phyloP scores from a whole-genome alignment of 345 rosid genomes.

The Murraya koenigii region DNA sequence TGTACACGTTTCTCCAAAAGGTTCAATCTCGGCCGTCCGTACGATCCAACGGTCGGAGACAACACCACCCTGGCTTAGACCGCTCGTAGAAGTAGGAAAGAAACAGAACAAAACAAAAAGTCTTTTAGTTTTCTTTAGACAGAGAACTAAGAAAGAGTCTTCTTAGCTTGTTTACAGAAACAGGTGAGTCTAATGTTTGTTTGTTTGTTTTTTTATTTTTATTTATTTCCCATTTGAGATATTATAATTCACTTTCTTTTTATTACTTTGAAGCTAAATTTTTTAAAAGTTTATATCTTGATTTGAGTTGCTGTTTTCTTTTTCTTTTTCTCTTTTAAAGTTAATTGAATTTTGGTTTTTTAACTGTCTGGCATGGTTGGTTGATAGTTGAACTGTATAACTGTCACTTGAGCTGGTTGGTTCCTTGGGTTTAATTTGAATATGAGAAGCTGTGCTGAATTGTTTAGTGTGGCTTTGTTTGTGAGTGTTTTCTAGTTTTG shows the following conservation, averaged over 20 bases:
- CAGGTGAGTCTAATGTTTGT: background rate
- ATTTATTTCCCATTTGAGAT: background rate
- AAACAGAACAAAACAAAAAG: constrained; percentile 15
- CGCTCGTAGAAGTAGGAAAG: constrained; percentile 37
- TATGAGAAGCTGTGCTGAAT: constrained; percentile 5
- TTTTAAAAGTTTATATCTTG: background rate
- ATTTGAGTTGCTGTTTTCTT: background rate
- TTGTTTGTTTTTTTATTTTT: too few relatives aligned
- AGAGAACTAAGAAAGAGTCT: background rate
- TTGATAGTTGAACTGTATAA: constrained; percentile 27
- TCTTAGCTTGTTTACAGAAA: background rate
- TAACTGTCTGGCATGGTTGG: background rate
- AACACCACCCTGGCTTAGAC: constrained; percentile 34
- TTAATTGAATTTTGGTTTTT: too few relatives aligned
- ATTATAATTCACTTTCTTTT: constrained; percentile 2
- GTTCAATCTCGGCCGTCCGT: constrained; percentile 42
- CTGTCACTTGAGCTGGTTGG: constrained; percentile 22
- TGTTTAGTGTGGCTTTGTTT: constrained; percentile 1
- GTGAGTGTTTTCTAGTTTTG: constrained; percentile 20
- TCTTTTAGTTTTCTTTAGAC: background rate
- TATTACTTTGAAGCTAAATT: background rate
- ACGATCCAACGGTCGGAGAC: constrained; percentile 28
- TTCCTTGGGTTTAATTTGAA: constrained; percentile 24
- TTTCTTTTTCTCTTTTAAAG: background rate
- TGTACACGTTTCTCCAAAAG: background rate